Evolutionary conservation across 2,329 filamentous ascomycete species (phyloP), one percentile per base, ranked within the genome.

Genomic region (Trichophyton simii): DNA sequence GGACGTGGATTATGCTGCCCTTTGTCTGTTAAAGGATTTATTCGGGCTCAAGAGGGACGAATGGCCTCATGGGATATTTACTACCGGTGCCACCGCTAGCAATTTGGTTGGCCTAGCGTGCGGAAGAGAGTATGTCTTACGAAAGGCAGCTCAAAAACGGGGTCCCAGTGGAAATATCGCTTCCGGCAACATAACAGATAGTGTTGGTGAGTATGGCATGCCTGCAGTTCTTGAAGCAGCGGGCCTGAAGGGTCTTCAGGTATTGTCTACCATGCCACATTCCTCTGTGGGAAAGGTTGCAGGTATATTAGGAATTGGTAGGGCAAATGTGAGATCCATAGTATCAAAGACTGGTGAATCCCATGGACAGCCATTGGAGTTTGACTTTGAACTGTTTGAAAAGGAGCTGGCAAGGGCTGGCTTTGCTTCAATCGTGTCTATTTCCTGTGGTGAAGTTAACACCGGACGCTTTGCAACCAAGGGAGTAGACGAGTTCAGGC

Each of bases 401-500:
- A 72, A 72, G 54, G 80, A 83, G 61, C 76, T 95, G 15, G 68
- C 75, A 59, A 69, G 70, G 66, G 61, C 73, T 0, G 80, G 80
- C 2, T 79, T 82, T 11, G 87, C 82, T n/a, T 87, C 81, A 58
- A 89, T 96, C 63, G 83, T 96, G 42, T 84, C 82, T 3, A 76
- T 96, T n/a, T 91, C 89, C 48, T 88, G 87, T 4, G 89, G 89
- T 0, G 92, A 97, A 74, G 89, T 96, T 31, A 96, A 97, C 67
- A 95, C 91, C 0, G 91, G 91, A 0, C 79, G 85, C 3, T 96
- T 91, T 71, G 87, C 89, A 31, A 88, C 80, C 36, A 74, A 75
- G 1, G 82, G 77, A 0, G 65, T 72, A 2, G 77, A 79, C 3
- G 84, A 91, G 64, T 85, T 85, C 73, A 68, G 73, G 60, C 77